A percentile compares a stretch with the other conserved stretches of the same genome.
These are phyloP conservation scores for Exserohilum rostratum DNA, from an alignment of 2,329 filamentous ascomycete genomes.

Conservation along the genomic window DNA sequence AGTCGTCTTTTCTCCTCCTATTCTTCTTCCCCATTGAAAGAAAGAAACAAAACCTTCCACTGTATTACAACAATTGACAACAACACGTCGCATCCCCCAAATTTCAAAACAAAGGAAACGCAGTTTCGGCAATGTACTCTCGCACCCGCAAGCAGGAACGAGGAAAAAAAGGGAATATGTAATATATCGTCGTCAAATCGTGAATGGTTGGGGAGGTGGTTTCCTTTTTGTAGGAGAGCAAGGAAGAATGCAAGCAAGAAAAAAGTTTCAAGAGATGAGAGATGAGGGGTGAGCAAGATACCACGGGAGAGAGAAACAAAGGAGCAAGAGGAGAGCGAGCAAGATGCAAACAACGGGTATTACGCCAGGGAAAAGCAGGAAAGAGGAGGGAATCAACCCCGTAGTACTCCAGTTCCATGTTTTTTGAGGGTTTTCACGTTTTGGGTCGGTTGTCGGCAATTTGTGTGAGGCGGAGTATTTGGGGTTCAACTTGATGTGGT, in stretches of 20 bases:
- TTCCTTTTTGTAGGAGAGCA: too few species aligned
- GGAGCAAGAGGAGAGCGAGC: conserved; percentile 19
- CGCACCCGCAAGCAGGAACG: conserved; percentile 35
- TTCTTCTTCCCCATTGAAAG: background rate
- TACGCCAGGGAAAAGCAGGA: conserved; percentile 38
- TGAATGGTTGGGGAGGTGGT: too few species aligned
- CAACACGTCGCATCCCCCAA: conserved; percentile 22
- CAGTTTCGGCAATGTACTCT: conserved; percentile 45
- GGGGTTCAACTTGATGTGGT: conserved; percentile 17
- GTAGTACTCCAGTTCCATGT: conserved; percentile 23
- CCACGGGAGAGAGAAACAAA: conserved; percentile 15
- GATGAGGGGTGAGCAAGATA: conserved; percentile 34
- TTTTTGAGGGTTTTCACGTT: conserved; percentile 42
- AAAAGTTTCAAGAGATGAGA: conserved; percentile 24
- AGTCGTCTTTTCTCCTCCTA: background rate
- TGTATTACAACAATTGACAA: conserved; percentile 2
- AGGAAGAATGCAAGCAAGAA: too few species aligned
- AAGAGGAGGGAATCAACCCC: conserved; percentile 37
- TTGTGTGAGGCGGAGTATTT: conserved; percentile 22
- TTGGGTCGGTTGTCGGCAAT: conserved; percentile 31
- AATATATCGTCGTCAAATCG: too few species aligned
- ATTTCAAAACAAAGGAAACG: conserved; percentile 44
- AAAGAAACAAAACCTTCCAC: conserved; percentile 2
- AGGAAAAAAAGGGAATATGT: background rate
- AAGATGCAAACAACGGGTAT: conserved; percentile 28